Evolutionary conservation across 2,329 filamentous ascomycete genomes (phyloP).

Genomic region (Raffaelea deltoideospora): DNA sequence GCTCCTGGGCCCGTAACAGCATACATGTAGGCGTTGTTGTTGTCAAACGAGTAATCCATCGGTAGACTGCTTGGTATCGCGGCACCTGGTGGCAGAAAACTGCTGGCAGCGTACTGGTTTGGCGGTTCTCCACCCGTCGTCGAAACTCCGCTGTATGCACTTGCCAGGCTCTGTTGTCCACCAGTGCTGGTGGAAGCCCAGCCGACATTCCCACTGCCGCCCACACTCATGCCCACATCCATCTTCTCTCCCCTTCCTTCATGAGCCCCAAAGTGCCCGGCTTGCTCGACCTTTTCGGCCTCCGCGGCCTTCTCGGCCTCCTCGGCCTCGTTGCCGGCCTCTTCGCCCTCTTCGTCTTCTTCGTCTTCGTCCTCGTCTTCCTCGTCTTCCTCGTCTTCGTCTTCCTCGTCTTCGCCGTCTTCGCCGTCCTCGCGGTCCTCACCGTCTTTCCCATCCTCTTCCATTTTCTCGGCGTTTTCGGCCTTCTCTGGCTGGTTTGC

Average conservation of each 20-base stretch:
- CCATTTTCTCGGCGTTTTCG: no score
- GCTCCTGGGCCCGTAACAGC: no score
- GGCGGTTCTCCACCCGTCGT: no score
- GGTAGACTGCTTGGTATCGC: no score
- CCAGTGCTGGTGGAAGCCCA: background rate
- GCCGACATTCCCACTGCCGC: background rate
- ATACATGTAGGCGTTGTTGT: no score
- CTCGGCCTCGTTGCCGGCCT: background rate
- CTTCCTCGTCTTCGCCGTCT: background rate
- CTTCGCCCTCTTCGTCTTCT: background rate
- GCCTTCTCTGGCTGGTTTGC: no score
- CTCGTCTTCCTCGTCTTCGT: background rate
- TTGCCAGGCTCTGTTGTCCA: background rate
- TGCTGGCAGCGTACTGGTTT: no score
- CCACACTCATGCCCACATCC: background rate
- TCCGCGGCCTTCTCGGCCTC: background rate
- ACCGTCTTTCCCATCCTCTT: background rate
- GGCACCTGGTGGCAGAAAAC: no score
- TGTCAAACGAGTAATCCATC: no score
- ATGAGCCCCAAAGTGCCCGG: background rate
- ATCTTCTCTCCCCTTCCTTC: background rate
- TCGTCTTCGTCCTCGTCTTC: background rate
- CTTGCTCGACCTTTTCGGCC: background rate
- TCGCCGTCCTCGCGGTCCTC: background rate
- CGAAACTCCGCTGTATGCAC: no score